Evolutionary conservation across 441 rosid genomes (phyloP).

Genomic region (Erodium trifolium): DNA sequence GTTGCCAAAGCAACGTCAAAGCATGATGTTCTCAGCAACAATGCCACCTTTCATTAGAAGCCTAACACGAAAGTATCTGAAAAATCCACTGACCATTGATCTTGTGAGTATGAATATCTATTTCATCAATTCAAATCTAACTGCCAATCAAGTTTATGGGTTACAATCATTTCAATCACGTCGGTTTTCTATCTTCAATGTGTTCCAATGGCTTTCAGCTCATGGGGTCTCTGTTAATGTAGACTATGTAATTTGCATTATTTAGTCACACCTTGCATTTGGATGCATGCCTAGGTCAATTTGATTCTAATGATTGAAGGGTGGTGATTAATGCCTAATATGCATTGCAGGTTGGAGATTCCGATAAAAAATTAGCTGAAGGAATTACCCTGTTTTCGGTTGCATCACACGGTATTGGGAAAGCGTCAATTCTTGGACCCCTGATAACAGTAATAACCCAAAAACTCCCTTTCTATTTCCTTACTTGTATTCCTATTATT

Average conservation of each 20-base stretch:
- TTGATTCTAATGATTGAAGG: neutral
- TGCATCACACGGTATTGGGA: conserved; percentile 43
- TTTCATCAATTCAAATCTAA: neutral
- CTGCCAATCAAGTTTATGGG: neutral
- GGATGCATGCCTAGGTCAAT: neutral
- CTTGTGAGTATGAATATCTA: conserved; percentile 50
- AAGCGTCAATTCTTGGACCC: conserved; percentile 70
- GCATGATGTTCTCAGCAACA: conserved; percentile 96
- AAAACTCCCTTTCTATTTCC: conserved; percentile 10
- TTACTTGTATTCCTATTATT: neutral
- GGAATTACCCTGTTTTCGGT: conserved; percentile 82
- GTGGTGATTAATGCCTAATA: neutral
- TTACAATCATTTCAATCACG: neutral
- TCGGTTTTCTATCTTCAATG: no score
- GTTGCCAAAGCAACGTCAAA: conserved; percentile 74
- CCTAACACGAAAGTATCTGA: conserved; percentile 63
- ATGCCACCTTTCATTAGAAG: conserved; percentile 85
- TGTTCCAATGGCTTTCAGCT: no score
- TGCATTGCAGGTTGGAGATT: conserved; percentile 75
- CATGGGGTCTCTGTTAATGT: no score
- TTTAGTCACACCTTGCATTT: conserved; percentile 3
- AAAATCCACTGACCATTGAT: conserved; percentile 73
- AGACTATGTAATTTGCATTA: neutral
- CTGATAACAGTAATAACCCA: conserved; percentile 54
- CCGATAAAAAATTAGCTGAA: conserved; percentile 84